Base-by-base conservation (phyloP, 1,139 yeast genomes). In the Magnusiomyces magnusii region DNA sequence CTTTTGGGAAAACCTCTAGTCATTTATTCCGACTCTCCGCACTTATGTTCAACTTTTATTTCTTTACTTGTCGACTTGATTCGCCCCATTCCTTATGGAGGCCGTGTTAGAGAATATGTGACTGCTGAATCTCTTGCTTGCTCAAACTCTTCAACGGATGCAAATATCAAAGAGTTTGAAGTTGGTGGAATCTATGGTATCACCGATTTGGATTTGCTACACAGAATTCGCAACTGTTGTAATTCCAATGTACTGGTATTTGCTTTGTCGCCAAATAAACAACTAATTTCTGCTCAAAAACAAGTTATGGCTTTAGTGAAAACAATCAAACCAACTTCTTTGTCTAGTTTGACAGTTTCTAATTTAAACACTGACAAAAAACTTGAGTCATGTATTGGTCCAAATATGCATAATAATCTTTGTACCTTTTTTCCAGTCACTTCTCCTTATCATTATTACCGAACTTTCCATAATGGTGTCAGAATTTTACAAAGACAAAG, bases 141-240 rank as follows among this genome's bases (percentile, higher is more conserved):
- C n/a, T 44, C 21, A n/a, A 44, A 19, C 27, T 21, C 49, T 1
- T 39, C 19, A n/a, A 5, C 5, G 19, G 44, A 19, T 17, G 62
- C 69, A 7, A 54, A 58, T 28, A 61, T 64, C 5, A 50, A 34
- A 23, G 59, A 59, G 24, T 23, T 59, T 53, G 59, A 57, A 28
- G n/a, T 27, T 2, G 60, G 61, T 7, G 68, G 69, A 1, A 60
- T 68, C 9, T 61, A 59, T 19, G 71, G 71, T 5, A 56, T 68
- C 36, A 67, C 70, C 24, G 68, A 68, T 59, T 70, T 70, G 25
- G 57, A 66, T 36, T 57, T 68, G 49, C 55, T 67, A 27, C 58
- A 58, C 34, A 62, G 56, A 2, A 47, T 59, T 23, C 52, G 47
- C 15, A 42, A 42, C 15, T 19, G 5, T n/a, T 44, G 49, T n/a